Evolutionary conservation across 2,329 filamentous ascomycete genomes (phyloP).

Genomic region (Helotiales sp.): DNA sequence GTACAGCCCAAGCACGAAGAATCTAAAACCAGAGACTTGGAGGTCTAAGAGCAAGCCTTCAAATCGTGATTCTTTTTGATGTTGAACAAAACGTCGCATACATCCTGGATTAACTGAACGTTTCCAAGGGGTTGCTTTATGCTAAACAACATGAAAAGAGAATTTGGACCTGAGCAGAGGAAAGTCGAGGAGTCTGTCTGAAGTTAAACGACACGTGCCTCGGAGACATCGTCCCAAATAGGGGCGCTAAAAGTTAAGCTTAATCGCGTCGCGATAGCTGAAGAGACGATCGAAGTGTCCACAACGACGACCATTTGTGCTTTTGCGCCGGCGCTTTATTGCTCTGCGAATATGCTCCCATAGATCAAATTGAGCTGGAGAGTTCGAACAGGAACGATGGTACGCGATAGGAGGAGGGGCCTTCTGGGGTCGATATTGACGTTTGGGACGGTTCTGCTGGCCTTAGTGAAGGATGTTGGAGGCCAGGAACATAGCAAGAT

Average conservation of each 20-base stretch:
- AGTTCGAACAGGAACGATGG: constrained; percentile 8
- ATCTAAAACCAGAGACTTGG: too few relatives aligned
- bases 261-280: not conserved
- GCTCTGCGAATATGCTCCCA: not conserved
- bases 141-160: too few relatives aligned
- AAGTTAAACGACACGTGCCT: too few relatives aligned
- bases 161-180: too few relatives aligned
- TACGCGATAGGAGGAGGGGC: constrained; percentile 7
- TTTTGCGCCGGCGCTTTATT: not conserved
- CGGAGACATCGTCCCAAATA: not conserved
- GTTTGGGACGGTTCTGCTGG: constrained; percentile 6
- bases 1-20: too few relatives aligned
- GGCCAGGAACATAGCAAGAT: constrained; percentile 29
- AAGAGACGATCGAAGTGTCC: not conserved
- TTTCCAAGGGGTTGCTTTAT: too few relatives aligned
- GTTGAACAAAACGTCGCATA: too few relatives aligned
- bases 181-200: too few relatives aligned
- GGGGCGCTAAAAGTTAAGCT: not conserved
- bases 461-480: constrained; percentile 2
- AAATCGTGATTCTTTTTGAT: too few relatives aligned
- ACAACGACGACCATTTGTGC: not conserved
- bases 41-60: too few relatives aligned
- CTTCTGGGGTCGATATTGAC: constrained; percentile 2
- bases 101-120: too few relatives aligned
- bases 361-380: not conserved